A percentile compares a stretch with the other conserved stretches of the same genome.
phyloP scores from a whole-genome alignment of 805 yeast genomes.

The Kuraishia hungarica region DNA sequence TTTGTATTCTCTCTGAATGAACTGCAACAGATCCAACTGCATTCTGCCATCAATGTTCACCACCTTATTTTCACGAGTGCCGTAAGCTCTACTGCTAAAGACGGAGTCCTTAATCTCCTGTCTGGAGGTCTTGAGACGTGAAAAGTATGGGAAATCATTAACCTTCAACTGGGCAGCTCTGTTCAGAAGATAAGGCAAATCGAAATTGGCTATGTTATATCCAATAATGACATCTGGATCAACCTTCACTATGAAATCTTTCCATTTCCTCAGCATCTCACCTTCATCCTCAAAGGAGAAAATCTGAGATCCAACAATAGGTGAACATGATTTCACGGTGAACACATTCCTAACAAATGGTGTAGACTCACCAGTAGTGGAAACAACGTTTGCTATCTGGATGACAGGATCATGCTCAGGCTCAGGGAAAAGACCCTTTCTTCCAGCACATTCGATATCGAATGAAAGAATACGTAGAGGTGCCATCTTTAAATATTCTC shows the following conservation, averaged over 20 bases:
- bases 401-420: conserved; percentile 90
- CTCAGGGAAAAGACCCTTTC: conserved; percentile 95
- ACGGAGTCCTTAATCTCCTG: conserved; percentile 78
- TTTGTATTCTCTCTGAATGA: conserved; percentile 90
- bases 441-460: conserved; percentile 98
- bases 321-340: conserved; percentile 84
- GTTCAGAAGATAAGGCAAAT: conserved; percentile 85
- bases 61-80: conserved; percentile 87
- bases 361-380: conserved; percentile 68
- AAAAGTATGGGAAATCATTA: conserved; percentile 72
- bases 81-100: conserved; percentile 92
- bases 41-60: conserved; percentile 93
- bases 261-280: conserved; percentile 83
- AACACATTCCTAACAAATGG: conserved; percentile 95
- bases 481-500: conserved; percentile 88
- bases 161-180: conserved; percentile 72
- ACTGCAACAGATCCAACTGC: conserved; percentile 89
- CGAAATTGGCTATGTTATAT: conserved; percentile 90
- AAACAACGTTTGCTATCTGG: conserved; percentile 94
- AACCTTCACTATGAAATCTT: conserved; percentile 68
- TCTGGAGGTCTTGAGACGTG: conserved; percentile 56
- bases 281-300: conserved; percentile 66
- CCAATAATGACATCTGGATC: conserved; percentile 98
- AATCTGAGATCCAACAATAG: conserved; percentile 90
- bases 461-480: conserved; percentile 90